Evolutionary conservation across 352 stramenopile genomes (phyloP), one percentile per base, ranked within the genome.

Genomic region (Pythium aristosporum): DNA sequence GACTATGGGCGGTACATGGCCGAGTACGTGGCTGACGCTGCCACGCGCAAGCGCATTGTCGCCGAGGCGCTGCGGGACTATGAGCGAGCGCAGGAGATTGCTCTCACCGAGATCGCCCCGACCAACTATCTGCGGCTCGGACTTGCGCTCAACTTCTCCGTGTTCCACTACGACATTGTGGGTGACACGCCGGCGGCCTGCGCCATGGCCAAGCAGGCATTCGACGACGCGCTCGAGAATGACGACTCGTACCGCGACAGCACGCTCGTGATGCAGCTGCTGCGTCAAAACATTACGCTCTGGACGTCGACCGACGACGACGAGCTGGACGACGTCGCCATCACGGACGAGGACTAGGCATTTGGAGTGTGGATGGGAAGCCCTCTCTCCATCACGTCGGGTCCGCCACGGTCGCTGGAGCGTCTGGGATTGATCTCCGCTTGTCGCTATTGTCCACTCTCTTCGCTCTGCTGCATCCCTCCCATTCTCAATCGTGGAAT

Each of bases 101-200:
- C 67, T 7, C 37, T 20, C n/a, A 30, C 58, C 2, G 51, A 73
- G 42, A 48, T 79, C 25, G 13, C 52, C 16, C 58, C 72, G 15
- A 74, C 72, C 23, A 43, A 73, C 60, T 61, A 52, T 4, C 25
- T 74, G 10, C 69, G 64, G 1, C 67, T 79, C n/a, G 72, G 72
- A 8, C 63, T 77, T 11, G 63, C 63, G 23, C 67, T 79, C 60
- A 79, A 79, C 62, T 55, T 63, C 23, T 61, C 55, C 18, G 68
- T 78, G 10, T 75, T 78, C 50, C 69, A 69, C 57, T 75, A 63
- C 42, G 68, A 73, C 13, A 74, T 73, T 23, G 15, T 74, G 8
- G 57, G 71, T 13, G 44, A 53, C 6, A 47, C 57, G n/a, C 43
- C 66, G 5, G 28, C 46, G 8, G 72, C 72, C 2, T 67, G 61